Percentiles rank a stretch among this genome's conserved stretches.
Evolutionary conservation across 2,329 filamentous ascomycete species (phyloP).

Genomic region (Lecanosticta acicola): DNA sequence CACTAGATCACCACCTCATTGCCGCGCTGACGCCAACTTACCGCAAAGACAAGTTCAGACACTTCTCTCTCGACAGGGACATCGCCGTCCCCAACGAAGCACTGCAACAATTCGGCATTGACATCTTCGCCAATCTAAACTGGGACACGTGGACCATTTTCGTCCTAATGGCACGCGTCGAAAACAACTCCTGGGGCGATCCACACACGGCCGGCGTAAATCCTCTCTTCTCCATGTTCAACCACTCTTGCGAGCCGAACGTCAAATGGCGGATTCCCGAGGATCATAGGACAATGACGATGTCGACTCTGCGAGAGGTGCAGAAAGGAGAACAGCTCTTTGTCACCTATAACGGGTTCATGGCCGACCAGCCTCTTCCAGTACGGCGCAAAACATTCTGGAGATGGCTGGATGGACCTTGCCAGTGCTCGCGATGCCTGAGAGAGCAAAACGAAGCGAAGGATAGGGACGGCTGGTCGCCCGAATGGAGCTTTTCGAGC

Average conservation of each 20-base stretch:
- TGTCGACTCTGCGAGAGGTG: conserved; percentile 14
- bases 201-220: conserved; percentile 50
- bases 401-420: conserved; percentile 26
- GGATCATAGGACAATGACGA: conserved; percentile 18
- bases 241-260: conserved; percentile 91
- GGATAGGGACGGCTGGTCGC: background rate
- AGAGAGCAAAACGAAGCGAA: conserved; percentile 18
- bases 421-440: conserved; percentile 24
- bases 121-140: conserved; percentile 53
- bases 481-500: conserved; percentile 1
- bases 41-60: conserved; percentile 5
- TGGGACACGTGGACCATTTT: conserved; percentile 80
- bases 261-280: conserved; percentile 64
- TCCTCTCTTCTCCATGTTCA: conserved; percentile 88
- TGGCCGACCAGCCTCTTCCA: conserved; percentile 13
- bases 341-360: conserved; percentile 27
- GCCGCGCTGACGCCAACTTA: conserved; percentile 28
- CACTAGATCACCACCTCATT: conserved; percentile 24
- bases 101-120: conserved; percentile 70
- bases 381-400: conserved; percentile 17
- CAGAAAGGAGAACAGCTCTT: conserved; percentile 27
- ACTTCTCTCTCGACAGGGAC: conserved; percentile 67
- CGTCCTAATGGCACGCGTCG: conserved; percentile 79
- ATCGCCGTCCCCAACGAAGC: conserved; percentile 65
- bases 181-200: conserved; percentile 77